Conservation (phyloP, 2,329 filamentous ascomycete species). For the Clonostachys byssicola region DNA sequence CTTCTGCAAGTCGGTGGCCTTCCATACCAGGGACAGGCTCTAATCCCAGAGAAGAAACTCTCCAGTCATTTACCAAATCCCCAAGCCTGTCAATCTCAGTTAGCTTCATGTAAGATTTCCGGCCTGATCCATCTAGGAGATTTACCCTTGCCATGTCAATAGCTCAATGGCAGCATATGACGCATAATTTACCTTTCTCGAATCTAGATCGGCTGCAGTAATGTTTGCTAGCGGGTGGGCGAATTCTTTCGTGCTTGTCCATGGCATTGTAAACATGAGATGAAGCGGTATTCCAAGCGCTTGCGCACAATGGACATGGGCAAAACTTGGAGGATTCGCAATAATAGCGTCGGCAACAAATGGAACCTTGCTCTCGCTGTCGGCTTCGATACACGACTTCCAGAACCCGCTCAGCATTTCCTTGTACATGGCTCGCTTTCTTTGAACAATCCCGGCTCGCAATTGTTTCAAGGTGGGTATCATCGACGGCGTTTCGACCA, state of each 20-base stretch:
- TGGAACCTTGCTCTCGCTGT: constrained; percentile 47
- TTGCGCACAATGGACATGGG: constrained; percentile 95
- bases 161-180: constrained; percentile 94
- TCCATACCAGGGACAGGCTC: constrained; percentile 57
- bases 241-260: constrained; percentile 92
- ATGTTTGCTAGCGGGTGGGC: constrained; percentile 94
- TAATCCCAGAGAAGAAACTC: constrained; percentile 55
- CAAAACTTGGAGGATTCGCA: constrained; percentile 95
- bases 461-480: constrained; percentile 78
- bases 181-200: constrained; percentile 76
- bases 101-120: neutral
- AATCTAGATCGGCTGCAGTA: constrained; percentile 19
- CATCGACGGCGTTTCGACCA: constrained; percentile 88
- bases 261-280: constrained; percentile 97
- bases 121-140: neutral
- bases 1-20: constrained; percentile 59
- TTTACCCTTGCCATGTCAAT: constrained; percentile 66
- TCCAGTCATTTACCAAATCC: constrained; percentile 68
- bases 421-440: constrained; percentile 75
- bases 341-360: constrained; percentile 87
- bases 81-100: constrained; percentile 41
- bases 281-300: constrained; percentile 92
- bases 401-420: constrained; percentile 22
- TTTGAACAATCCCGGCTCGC: constrained; percentile 96
- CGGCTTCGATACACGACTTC: constrained; percentile 18